Evolutionary conservation across 2,329 filamentous ascomycete genomes (phyloP), one percentile per base, ranked within the genome.

Genomic region (Verticillium nubilum): DNA sequence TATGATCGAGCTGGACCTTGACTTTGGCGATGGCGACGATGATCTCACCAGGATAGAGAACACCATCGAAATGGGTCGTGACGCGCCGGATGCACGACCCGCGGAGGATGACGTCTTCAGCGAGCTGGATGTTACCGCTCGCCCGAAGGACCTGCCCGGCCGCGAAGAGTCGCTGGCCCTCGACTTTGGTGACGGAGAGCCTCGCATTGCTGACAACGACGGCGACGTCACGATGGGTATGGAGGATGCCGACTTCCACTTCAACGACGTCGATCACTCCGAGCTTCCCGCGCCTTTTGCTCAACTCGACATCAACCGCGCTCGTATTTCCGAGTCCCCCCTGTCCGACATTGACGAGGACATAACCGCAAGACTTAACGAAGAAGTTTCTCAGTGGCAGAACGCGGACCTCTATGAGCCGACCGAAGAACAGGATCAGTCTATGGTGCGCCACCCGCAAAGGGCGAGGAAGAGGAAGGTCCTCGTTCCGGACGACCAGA

Each of bases 11-110:
- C 80, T 92, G 28, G 84, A 90, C 64, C 77, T 94, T 59, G 89
- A 92, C 67, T 87, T 93, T 66, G 89, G 89, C 66, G 80, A 95
- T 62, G 87, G 86, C 65, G 78, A 92, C 33, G 88, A 92, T 65
- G 87, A 86, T 65, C 83, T 75, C 23, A 71, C 66, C 60, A 71
- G 74, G 63, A 70, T 75, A 63, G 83, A 85, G 61, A 76, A 77
- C 61, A 95, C 88, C 68, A 87, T 97, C 60, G 95, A 99, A 87
- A 82, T 92, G 67, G 95, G 94, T 69, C 90, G 94, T 86, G 89
- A 96, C 66, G 93, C 90, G 23, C 87, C 90, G 4, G 80, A 85
- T 17, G 80, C 88, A 26, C 81, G 85, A 53, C 79, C 86, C 2
- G 75, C 88, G 23, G 90, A 91, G 64, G 87, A 91, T 42, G 86